Conservation (phyloP, 495 filamentous ascomycete genomes). For the Pseudomonodictys pantanalensis region DNA sequence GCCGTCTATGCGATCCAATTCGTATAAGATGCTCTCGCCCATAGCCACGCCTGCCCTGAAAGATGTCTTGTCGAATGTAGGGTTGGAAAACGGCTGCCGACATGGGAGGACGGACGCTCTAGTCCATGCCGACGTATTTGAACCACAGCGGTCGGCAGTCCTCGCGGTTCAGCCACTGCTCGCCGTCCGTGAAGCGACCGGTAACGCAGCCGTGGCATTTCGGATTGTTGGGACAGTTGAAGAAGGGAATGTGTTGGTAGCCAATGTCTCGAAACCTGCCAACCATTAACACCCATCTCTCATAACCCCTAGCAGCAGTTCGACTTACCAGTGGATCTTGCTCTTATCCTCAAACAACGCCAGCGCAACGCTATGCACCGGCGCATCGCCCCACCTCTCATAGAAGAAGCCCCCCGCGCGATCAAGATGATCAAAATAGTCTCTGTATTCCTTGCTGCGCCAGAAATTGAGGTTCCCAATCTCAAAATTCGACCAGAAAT, state of each 20-base stretch:
- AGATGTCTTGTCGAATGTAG: neutral
- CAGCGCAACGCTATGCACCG: conserved; percentile 93
- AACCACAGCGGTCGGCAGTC: conserved; percentile 98
- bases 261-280: conserved; percentile 97
- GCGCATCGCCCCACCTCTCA: conserved; percentile 97
- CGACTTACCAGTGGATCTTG: conserved; percentile 89
- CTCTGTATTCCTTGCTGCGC: conserved; percentile 84
- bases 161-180: conserved; percentile 76
- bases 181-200: conserved; percentile 84
- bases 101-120: conserved; percentile 11
- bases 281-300: neutral
- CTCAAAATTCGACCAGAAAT: conserved; percentile 99
- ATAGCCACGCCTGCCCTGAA: no score
- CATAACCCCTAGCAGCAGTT: neutral
- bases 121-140: conserved; percentile 84
- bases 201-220: conserved; percentile 88
- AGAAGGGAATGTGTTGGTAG: conserved; percentile 97
- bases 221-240: conserved; percentile 94
- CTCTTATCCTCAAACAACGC: conserved; percentile 86
- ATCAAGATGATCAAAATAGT: conserved; percentile 96
- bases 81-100: neutral
- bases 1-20: no score
- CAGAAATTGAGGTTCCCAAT: conserved; percentile 95
- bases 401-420: conserved; percentile 97
- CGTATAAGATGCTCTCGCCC: no score